These are phyloP conservation scores for Coniella lustricola DNA, from an alignment of 2,329 filamentous ascomycete species.

Conservation along the genomic window DNA sequence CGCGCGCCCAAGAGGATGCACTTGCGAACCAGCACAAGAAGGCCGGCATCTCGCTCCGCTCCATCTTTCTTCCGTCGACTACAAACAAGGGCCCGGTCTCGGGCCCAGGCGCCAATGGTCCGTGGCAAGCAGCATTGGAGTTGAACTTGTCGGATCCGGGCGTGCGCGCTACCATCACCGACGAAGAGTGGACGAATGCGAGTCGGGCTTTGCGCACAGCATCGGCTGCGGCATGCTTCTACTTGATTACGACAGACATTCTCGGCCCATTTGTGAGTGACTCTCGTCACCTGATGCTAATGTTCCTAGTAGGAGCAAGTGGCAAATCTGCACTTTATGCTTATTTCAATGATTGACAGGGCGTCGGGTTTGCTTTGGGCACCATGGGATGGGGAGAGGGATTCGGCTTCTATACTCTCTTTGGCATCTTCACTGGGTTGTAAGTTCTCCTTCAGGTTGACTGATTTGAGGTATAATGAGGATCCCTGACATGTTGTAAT, in stretches of 20 bases:
- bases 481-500: not conserved
- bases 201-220: slow-evolving; percentile 35
- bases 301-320: not conserved
- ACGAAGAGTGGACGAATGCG: slow-evolving; percentile 15
- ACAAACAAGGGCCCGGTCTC: not conserved
- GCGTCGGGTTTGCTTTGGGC: slow-evolving; percentile 24
- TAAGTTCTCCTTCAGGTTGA: slow-evolving; percentile 22
- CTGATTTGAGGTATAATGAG: not conserved
- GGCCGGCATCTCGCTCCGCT: slow-evolving; percentile 3
- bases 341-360: slow-evolving; percentile 12
- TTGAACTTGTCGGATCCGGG: slow-evolving; percentile 11
- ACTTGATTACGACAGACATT: slow-evolving; percentile 39
- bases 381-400: slow-evolving; percentile 28
- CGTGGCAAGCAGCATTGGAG: slow-evolving; percentile 6
- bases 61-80: slow-evolving; percentile 9
- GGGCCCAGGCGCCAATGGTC: slow-evolving; percentile 2
- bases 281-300: not conserved
- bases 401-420: slow-evolving; percentile 35
- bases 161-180: slow-evolving; percentile 7
- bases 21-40: not conserved
- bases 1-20: slow-evolving; percentile 11
- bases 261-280: slow-evolving; percentile 29
- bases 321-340: too few species aligned
- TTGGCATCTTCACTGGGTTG: slow-evolving; percentile 28
- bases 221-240: slow-evolving; percentile 36